phyloP scores from a whole-genome alignment of 1,139 yeast species.

The Debaryomyces sp. region DNA sequence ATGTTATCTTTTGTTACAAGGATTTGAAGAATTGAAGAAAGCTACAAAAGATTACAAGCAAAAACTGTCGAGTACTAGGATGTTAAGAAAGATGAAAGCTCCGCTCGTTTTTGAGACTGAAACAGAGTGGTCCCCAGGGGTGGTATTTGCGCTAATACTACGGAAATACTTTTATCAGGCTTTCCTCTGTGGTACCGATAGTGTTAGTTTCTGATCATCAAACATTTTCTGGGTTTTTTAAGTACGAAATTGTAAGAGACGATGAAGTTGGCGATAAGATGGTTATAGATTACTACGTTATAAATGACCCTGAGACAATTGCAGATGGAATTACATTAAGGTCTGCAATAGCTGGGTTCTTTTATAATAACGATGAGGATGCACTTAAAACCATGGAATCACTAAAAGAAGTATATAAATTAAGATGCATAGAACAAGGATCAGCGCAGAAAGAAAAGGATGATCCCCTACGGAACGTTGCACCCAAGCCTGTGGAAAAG shows the following conservation, averaged over 20 bases:
- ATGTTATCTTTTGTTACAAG: neutral
- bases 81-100: neutral
- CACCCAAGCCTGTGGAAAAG: no score
- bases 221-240: constrained; percentile 3
- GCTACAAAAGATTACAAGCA: no score
- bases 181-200: neutral
- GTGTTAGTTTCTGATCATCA: neutral
- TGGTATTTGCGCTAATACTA: neutral
- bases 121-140: neutral
- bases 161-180: neutral
- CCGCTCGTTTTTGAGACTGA: neutral
- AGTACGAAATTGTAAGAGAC: neutral
- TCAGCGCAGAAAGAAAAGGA: no score
- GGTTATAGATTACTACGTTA: constrained; percentile 5
- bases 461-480: no score
- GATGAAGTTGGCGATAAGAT: neutral
- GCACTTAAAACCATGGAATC: neutral
- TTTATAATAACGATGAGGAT: constrained; percentile 1
- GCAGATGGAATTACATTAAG: constrained; percentile 6
- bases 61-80: neutral
- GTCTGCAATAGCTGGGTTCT: constrained; percentile 7
- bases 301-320: constrained; percentile 8
- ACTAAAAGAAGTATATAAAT: constrained; percentile 4
- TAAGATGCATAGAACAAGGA: neutral
- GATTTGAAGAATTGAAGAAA: neutral